Percentiles rank a stretch among this genome's conserved stretches.
Conservation (phyloP, 2,329 filamentous ascomycete species). For the Calonectria hongkongensis region DNA sequence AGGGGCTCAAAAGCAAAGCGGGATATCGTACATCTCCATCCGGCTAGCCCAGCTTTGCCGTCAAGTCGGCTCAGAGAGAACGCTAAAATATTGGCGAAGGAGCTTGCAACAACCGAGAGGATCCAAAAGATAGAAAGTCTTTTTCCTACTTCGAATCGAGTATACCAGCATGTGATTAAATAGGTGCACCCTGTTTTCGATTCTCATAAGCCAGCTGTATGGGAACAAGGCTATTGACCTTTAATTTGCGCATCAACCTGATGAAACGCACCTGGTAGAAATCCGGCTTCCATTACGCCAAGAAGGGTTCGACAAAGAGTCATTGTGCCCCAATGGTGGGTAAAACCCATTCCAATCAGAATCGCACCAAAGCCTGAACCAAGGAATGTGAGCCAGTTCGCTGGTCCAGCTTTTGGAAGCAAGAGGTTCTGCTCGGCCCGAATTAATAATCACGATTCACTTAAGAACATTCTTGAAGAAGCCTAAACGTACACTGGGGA, state of each 20-base stretch:
- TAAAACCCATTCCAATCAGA: conserved; percentile 39
- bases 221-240: conserved; percentile 42
- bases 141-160: conserved; percentile 27
- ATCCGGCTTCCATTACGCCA: conserved; percentile 48
- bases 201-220: conserved; percentile 76
- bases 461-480: neutral
- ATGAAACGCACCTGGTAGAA: conserved; percentile 71
- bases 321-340: conserved; percentile 36
- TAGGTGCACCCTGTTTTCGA: conserved; percentile 76
- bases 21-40: neutral
- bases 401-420: neutral
- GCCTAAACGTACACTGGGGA: neutral
- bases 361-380: neutral
- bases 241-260: too few species aligned
- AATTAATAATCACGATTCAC: neutral
- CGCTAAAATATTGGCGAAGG: conserved; percentile 23
- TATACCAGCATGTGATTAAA: conserved; percentile 34
- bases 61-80: neutral
- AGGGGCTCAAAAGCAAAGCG: too few species aligned
- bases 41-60: neutral
- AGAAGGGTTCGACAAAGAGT: conserved; percentile 42
- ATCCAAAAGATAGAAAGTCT: conserved; percentile 30
- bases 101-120: conserved; percentile 11
- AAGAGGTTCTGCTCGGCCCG: neutral
- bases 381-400: neutral